Evolutionary conservation across 2,329 filamentous ascomycete species (phyloP).

Genomic region (Xylariaceae sp.): DNA sequence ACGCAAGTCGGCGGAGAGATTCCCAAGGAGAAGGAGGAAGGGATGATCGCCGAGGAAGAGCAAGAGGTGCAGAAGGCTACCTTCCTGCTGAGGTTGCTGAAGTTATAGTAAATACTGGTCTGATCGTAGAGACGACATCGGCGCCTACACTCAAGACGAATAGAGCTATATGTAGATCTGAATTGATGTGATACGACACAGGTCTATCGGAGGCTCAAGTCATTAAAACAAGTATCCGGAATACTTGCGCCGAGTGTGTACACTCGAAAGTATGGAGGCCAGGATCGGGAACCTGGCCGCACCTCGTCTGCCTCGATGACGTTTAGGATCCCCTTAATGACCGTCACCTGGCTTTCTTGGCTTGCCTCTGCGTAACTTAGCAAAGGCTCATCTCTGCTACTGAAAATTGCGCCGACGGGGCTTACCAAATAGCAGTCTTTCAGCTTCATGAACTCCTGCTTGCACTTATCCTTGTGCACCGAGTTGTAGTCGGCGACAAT

Average conservation of each 20-base stretch:
- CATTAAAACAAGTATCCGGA: too few species aligned
- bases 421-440: slow-evolving; percentile 84
- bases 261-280: too few species aligned
- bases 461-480: slow-evolving; percentile 85
- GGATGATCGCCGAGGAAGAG: slow-evolving; percentile 71
- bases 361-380: slow-evolving; percentile 35
- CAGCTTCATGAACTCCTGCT: slow-evolving; percentile 72
- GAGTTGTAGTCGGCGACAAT: slow-evolving; percentile 85
- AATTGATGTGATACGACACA: slow-evolving; percentile 2
- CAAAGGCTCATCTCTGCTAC: too few species aligned
- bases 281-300: too few species aligned
- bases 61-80: slow-evolving; percentile 80
- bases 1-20: slow-evolving; percentile 53
- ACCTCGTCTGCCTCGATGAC: too few species aligned
- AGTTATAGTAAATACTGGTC: slow-evolving; percentile 44
- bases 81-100: slow-evolving; percentile 68
- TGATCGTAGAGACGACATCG: slow-evolving; percentile 1
- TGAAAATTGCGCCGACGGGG: too few species aligned
- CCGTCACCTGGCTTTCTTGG: slow-evolving; percentile 37
- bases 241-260: too few species aligned
- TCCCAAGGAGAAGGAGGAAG: slow-evolving; percentile 40
- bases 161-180: neutral
- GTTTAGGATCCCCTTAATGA: too few species aligned
- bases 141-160: too few species aligned
- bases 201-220: too few species aligned